phyloP scores from a whole-genome alignment of 2,329 filamentous ascomycete genomes.

The Furcasterigmium sp. region DNA sequence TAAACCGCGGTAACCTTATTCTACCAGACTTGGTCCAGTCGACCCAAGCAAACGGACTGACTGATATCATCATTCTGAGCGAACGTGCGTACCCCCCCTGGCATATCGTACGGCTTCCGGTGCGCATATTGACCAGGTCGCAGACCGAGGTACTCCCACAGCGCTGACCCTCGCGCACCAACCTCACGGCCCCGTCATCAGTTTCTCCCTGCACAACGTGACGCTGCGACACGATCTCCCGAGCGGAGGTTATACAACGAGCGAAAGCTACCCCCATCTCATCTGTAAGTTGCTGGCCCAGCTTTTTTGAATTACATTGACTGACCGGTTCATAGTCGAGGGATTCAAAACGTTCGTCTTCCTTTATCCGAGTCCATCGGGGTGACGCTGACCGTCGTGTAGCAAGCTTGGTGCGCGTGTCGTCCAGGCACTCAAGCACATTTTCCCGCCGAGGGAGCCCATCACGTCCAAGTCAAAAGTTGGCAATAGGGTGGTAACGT shows the following conservation, averaged over 20 bases:
- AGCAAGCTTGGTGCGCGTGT: too few species aligned
- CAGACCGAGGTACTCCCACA: slow-evolving; percentile 42
- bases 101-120: slow-evolving; percentile 53
- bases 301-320: neutral
- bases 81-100: slow-evolving; percentile 52
- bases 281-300: neutral
- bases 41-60: slow-evolving; percentile 73
- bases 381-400: too few species aligned
- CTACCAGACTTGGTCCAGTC: slow-evolving; percentile 79
- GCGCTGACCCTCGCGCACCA: slow-evolving; percentile 70
- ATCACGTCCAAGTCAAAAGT: slow-evolving; percentile 67
- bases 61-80: slow-evolving; percentile 81
- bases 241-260: slow-evolving; percentile 55
- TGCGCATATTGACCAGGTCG: slow-evolving; percentile 45
- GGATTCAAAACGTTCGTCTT: too few species aligned
- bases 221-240: slow-evolving; percentile 91
- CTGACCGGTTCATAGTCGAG: neutral
- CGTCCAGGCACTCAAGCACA: slow-evolving; percentile 85
- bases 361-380: too few species aligned
- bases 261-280: neutral
- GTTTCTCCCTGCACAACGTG: slow-evolving; percentile 88
- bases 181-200: slow-evolving; percentile 74
- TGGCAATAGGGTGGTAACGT: slow-evolving; percentile 84
- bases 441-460: slow-evolving; percentile 85
- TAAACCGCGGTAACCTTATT: slow-evolving; percentile 89